Percentiles rank a stretch among this genome's conserved stretches.
phyloP scores from a whole-genome alignment of 257 asterid species.

The Solanum chmielewskii region DNA sequence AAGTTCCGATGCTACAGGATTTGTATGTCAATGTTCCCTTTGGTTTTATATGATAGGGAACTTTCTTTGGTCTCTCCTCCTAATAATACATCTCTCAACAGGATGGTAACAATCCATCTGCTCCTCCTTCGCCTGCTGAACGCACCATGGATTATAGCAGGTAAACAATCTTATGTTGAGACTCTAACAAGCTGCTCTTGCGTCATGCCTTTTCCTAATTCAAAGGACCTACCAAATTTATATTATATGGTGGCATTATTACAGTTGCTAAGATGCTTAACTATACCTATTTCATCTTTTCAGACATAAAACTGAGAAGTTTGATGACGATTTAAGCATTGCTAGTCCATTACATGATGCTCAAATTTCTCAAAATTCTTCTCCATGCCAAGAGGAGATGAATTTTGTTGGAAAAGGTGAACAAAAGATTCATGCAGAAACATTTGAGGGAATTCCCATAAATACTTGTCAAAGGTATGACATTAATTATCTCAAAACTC shows the following conservation, averaged over 20 bases:
- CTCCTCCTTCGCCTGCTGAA: conserved; percentile 34
- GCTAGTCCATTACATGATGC: conserved; percentile 27
- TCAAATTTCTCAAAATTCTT: conserved; percentile 5
- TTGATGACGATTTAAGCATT: conserved; percentile 39
- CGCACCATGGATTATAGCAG: conserved; percentile 13
- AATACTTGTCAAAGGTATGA: conserved; percentile 36
- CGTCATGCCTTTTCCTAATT: neutral
- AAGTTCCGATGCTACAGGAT: conserved; percentile 51
- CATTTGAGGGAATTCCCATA: conserved; percentile 23
- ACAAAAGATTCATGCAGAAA: conserved; percentile 31
- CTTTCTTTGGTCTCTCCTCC: conserved; percentile 4
- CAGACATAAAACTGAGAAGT: conserved; percentile 48
- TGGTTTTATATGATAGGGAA: neutral
- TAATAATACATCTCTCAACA: conserved; percentile 28
- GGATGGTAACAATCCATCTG: conserved; percentile 49
- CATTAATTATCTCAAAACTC: neutral
- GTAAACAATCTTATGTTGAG: conserved; percentile 29
- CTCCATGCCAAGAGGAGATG: conserved; percentile 33
- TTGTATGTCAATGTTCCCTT: conserved; percentile 29
- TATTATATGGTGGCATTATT: neutral
- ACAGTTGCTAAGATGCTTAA: neutral
- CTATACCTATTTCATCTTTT: conserved; percentile 3
- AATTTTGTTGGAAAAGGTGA: conserved; percentile 27
- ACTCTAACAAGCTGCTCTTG: neutral
- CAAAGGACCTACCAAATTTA: neutral